Evolutionary conservation across 805 yeast species (phyloP).

Genomic region (Cyberlindnera samutprakarnensis): DNA sequence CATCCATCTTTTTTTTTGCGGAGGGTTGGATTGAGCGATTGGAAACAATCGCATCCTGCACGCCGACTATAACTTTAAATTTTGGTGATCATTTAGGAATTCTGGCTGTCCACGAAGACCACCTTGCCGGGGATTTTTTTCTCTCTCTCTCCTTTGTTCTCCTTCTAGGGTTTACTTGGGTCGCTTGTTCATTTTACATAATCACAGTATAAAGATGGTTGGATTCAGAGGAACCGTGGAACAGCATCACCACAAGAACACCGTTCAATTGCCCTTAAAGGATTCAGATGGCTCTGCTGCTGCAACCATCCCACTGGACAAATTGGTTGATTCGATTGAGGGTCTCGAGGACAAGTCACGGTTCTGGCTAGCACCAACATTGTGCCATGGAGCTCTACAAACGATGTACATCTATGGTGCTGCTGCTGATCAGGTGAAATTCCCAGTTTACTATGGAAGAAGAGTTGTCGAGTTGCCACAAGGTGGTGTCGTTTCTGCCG

Average conservation of each 20-base stretch:
- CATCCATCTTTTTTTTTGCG: no score
- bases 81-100: no score
- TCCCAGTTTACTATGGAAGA: constrained; percentile 67
- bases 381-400: constrained; percentile 71
- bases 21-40: no score
- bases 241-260: constrained; percentile 15
- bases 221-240: constrained; percentile 24
- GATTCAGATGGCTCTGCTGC: constrained; percentile 9
- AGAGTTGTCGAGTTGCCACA: constrained; percentile 51
- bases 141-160: no score
- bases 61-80: no score
- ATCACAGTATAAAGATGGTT: no score
- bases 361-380: constrained; percentile 52
- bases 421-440: constrained; percentile 43
- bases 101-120: no score
- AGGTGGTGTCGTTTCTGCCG: constrained; percentile 69
- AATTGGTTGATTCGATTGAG: constrained; percentile 27
- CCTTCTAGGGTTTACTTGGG: no score
- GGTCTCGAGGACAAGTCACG: constrained; percentile 39
- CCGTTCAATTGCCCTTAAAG: constrained; percentile 22
- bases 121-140: no score
- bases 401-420: constrained; percentile 56
- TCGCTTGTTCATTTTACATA: no score
- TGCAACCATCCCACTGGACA: constrained; percentile 16
- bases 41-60: no score